phyloP scores from a whole-genome alignment of 75 land plant genomes.

The Cunninghamia lanceolata region DNA sequence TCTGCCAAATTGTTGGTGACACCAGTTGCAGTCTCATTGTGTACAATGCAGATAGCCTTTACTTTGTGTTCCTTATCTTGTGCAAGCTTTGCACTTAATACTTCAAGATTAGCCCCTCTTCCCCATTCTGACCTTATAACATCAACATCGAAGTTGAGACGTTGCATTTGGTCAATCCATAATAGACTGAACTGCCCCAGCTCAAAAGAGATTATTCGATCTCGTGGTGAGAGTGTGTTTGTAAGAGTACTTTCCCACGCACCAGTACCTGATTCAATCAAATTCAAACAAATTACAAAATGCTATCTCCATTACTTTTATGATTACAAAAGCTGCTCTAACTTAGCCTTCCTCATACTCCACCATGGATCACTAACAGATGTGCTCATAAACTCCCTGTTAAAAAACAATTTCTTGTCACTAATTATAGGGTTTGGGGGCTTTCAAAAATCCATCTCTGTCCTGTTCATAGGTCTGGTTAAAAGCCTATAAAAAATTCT shows the following conservation, averaged over 20 bases:
- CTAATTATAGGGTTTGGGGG: too few relatives aligned
- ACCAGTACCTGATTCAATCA: conserved; percentile 68
- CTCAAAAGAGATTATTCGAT: conserved; percentile 70
- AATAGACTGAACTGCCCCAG: conserved; percentile 92
- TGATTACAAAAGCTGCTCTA: background rate
- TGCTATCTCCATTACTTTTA: background rate
- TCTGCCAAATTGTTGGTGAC: conserved; percentile 82
- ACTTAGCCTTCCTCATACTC: too few relatives aligned
- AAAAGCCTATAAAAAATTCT: too few relatives aligned
- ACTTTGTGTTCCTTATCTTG: conserved; percentile 64
- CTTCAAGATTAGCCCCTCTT: conserved; percentile 60
- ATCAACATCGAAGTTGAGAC: conserved; percentile 86
- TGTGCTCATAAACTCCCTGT: too few relatives aligned
- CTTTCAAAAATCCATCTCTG: too few relatives aligned
- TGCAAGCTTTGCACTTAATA: conserved; percentile 64
- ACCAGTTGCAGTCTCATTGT: conserved; percentile 97
- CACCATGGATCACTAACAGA: too few relatives aligned
- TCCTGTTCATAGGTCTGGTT: too few relatives aligned
- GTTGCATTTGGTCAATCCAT: conserved; percentile 95
- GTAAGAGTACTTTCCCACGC: conserved; percentile 98
- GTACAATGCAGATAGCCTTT: conserved; percentile 89
- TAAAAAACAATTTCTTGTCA: too few relatives aligned
- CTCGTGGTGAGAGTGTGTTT: conserved; percentile 89
- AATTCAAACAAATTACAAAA: background rate
- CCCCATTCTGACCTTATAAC: conserved; percentile 94